Conservation (phyloP, 164 flowering plant species). For the Platanus orientalis region DNA sequence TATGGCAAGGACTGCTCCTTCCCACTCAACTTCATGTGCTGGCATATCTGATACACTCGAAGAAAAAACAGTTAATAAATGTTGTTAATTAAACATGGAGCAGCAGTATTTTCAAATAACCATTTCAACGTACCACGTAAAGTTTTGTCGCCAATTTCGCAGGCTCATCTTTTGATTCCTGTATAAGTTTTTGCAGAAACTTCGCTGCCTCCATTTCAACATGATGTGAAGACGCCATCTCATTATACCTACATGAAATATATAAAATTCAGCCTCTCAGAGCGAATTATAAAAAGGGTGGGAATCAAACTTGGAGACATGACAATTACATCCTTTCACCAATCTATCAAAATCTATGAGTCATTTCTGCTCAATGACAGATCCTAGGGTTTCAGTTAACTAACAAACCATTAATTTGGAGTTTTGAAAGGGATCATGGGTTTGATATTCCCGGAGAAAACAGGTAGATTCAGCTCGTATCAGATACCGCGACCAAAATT, state of each 20-base stretch:
- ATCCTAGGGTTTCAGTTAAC: not conserved
- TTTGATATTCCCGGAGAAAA: too few relatives aligned
- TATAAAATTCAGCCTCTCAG: not conserved
- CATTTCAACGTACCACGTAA: slow-evolving; percentile 56
- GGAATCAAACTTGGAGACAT: too few relatives aligned
- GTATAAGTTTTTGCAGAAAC: slow-evolving; percentile 92
- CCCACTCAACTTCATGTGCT: slow-evolving; percentile 95
- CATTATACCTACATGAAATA: slow-evolving; percentile 20
- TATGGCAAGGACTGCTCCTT: slow-evolving; percentile 97
- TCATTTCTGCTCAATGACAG: not conserved
- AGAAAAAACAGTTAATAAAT: too few relatives aligned
- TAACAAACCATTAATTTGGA: not conserved
- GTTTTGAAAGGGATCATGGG: not conserved
- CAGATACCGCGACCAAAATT: too few relatives aligned
- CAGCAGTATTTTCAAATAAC: not conserved
- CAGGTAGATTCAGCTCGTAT: too few relatives aligned
- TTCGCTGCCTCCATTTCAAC: slow-evolving; percentile 97
- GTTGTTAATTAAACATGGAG: too few relatives aligned
- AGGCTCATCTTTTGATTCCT: slow-evolving; percentile 95
- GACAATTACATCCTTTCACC: too few relatives aligned
- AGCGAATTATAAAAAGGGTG: not conserved
- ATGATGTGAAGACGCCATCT: slow-evolving; percentile 71
- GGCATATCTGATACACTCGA: slow-evolving; percentile 61
- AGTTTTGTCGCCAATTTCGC: slow-evolving; percentile 85
- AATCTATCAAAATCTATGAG: too few relatives aligned